Evolutionary conservation across 108 stramenopile genomes (phyloP).

Genomic region (Stephanodiscus minutulus): DNA sequence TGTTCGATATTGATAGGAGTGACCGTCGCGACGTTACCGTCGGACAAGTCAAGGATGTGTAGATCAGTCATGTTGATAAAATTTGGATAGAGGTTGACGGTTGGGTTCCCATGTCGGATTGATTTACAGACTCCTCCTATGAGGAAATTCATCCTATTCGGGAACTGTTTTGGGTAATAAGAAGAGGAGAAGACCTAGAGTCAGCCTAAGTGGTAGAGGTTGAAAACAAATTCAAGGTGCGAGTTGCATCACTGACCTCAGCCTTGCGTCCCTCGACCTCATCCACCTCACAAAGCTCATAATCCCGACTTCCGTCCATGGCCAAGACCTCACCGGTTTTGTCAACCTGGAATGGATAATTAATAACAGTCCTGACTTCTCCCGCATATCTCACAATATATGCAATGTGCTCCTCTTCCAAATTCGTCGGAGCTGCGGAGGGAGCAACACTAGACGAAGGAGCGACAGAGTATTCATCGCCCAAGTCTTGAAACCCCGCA

Average conservation of each 20-base stretch:
- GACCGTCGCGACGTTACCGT: slow-evolving; percentile 12
- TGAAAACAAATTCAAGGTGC: not conserved
- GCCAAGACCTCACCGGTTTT: slow-evolving; percentile 29
- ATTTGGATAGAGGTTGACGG: slow-evolving; percentile 39
- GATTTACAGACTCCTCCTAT: slow-evolving; percentile 13
- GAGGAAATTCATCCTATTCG: slow-evolving; percentile 26
- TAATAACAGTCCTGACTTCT: slow-evolving; percentile 31
- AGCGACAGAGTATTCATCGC: slow-evolving; percentile 7
- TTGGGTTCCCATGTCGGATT: slow-evolving; percentile 41
- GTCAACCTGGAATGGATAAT: slow-evolving; percentile 36
- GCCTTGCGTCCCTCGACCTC: slow-evolving; percentile 32
- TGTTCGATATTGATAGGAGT: slow-evolving; percentile 30
- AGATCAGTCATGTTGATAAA: slow-evolving; percentile 37
- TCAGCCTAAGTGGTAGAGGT: not conserved
- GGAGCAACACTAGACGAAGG: slow-evolving; percentile 20
- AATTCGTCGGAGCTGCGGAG: slow-evolving; percentile 12
- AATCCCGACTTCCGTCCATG: slow-evolving; percentile 29
- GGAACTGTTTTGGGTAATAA: not conserved
- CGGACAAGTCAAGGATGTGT: slow-evolving; percentile 33
- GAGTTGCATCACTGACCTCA: not conserved
- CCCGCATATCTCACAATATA: slow-evolving; percentile 41
- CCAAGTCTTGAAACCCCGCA: slow-evolving; percentile 25
- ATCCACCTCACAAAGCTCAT: slow-evolving; percentile 34
- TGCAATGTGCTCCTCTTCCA: slow-evolving; percentile 19
- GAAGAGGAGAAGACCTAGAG: not conserved